phyloP scores from a whole-genome alignment of 2,329 filamentous ascomycete genomes.

The Ophiostoma ulmi region DNA sequence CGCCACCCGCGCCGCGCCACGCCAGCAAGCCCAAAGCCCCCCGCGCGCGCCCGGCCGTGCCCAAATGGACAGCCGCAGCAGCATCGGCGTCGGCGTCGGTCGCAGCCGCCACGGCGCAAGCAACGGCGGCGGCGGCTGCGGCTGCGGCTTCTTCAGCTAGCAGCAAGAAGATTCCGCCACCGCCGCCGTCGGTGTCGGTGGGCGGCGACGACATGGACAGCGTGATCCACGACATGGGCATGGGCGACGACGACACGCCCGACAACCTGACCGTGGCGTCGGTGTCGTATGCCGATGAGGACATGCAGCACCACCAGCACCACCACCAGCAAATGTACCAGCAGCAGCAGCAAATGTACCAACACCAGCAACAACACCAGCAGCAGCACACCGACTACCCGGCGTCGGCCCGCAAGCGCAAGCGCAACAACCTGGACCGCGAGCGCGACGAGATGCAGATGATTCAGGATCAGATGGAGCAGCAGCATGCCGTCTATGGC shows the following conservation, averaged over 20 bases:
- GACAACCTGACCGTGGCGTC: conserved; percentile 80
- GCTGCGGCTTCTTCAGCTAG: conserved; percentile 31
- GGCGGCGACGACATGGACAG: conserved; percentile 61
- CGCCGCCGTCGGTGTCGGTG: conserved; percentile 6
- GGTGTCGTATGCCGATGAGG: conserved; percentile 74
- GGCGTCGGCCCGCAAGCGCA: conserved; percentile 64
- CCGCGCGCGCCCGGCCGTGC: conserved; percentile 56
- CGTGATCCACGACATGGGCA: conserved; percentile 40
- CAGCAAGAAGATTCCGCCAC: conserved; percentile 26
- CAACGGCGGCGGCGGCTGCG: conserved; percentile 31
- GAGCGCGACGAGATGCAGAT: conserved; percentile 60
- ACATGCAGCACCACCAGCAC: conserved; percentile 37
- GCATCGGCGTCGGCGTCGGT: neutral
- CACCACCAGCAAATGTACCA: conserved; percentile 8
- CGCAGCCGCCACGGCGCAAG: conserved; percentile 16
- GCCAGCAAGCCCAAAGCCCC: conserved; percentile 77
- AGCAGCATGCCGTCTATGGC: conserved; percentile 84
- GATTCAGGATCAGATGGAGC: conserved; percentile 62
- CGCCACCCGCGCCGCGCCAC: conserved; percentile 90
- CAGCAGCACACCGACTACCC: conserved; percentile 50
- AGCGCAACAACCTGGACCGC: conserved; percentile 56
- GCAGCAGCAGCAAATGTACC: conserved; percentile 41
- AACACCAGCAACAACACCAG: neutral
- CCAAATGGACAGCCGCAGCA: conserved; percentile 48
- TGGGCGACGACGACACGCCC: conserved; percentile 73